Evolutionary conservation across 352 stramenopile genomes (phyloP).

Genomic region (Phytopythium vexans): DNA sequence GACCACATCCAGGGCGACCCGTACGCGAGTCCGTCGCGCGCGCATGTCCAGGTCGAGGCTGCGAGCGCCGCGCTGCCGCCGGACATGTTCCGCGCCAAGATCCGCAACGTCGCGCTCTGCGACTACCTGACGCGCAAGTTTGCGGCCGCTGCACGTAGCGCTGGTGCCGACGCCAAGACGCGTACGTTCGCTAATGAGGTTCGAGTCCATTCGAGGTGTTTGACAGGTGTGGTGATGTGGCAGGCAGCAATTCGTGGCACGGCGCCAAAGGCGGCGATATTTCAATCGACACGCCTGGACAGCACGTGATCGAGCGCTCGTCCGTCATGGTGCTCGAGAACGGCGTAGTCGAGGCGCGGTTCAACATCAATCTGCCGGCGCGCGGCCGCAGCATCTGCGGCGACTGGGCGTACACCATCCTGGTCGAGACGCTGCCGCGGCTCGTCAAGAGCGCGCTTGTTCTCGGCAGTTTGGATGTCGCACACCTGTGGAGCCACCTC

Average conservation of each 20-base stretch:
- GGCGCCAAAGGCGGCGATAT: constrained; percentile 94
- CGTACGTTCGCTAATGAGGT: constrained; percentile 11
- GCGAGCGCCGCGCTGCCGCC: constrained; percentile 76
- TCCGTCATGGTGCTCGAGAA: constrained; percentile 75
- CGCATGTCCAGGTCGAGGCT: constrained; percentile 83
- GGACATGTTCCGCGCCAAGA: constrained; percentile 72
- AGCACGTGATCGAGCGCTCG: constrained; percentile 94
- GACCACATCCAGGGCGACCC: constrained; percentile 94
- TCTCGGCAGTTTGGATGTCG: constrained; percentile 65
- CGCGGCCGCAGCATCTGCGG: constrained; percentile 93
- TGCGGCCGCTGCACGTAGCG: constrained; percentile 45
- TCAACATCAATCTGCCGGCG: constrained; percentile 95
- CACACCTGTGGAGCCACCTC: constrained; percentile 82
- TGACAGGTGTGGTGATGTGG: not conserved
- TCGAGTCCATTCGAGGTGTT: not conserved
- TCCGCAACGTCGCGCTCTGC: constrained; percentile 80
- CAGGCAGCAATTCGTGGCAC: constrained; percentile 71
- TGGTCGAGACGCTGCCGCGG: constrained; percentile 86
- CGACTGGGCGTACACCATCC: constrained; percentile 90
- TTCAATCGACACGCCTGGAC: constrained; percentile 88
- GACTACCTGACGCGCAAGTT: constrained; percentile 91
- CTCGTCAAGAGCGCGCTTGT: constrained; percentile 83
- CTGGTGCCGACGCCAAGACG: constrained; percentile 64
- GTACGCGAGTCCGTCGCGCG: constrained; percentile 93
- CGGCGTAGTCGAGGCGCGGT: constrained; percentile 89